These are phyloP conservation scores for Psilocybe cubensis DNA, from an alignment of 768 basidiomycete genomes.

Conservation along the genomic window DNA sequence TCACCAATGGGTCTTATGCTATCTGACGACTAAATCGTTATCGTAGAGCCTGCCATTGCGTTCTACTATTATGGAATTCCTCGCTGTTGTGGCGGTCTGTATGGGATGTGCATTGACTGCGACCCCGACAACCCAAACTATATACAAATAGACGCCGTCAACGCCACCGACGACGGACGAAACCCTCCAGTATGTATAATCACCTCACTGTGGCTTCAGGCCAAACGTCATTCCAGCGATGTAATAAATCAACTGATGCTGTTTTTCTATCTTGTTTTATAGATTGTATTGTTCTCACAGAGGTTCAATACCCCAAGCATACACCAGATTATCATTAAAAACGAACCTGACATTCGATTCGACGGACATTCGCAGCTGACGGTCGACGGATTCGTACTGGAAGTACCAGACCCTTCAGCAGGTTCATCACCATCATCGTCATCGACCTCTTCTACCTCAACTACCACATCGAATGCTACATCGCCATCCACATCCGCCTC, in stretches of 20 bases:
- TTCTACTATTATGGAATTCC: constrained; percentile 34
- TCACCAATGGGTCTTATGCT: background rate
- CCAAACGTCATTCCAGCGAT: too few relatives aligned
- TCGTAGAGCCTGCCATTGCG: constrained; percentile 26
- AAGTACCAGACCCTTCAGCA: constrained; percentile 8
- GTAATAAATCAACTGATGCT: too few relatives aligned
- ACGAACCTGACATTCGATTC: constrained; percentile 25
- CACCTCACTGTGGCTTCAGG: background rate
- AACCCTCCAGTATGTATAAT: constrained; percentile 31
- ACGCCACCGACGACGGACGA: constrained; percentile 27
- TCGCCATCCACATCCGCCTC: background rate
- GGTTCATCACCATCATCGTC: background rate
- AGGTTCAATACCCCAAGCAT: constrained; percentile 23
- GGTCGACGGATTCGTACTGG: constrained; percentile 27
- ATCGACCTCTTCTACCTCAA: background rate
- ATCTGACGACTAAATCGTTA: background rate
- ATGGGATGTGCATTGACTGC: constrained; percentile 37
- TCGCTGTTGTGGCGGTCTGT: constrained; percentile 28
- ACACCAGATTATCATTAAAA: constrained; percentile 31
- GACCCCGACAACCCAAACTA: constrained; percentile 28
- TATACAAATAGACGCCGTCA: constrained; percentile 29
- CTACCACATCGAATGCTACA: background rate
- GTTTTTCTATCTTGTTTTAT: background rate
- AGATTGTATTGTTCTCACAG: constrained; percentile 27
- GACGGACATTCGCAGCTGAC: constrained; percentile 35